Percentiles rank a stretch among this genome's conserved stretches.
Evolutionary conservation across 2,329 filamentous ascomycete species (phyloP).

Genomic region (Neofusicoccum cordaticola): DNA sequence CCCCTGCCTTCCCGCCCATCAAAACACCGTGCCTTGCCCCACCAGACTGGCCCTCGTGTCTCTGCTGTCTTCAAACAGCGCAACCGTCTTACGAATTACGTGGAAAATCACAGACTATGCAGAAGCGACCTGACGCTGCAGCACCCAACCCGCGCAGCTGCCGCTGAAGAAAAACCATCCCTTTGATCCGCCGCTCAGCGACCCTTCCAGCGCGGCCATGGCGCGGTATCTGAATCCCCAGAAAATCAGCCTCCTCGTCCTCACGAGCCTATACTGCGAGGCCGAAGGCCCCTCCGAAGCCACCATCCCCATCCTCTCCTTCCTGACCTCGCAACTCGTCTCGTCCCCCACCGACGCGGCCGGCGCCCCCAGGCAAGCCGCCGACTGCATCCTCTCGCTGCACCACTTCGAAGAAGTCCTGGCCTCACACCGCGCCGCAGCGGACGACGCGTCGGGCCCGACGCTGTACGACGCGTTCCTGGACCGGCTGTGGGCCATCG

Average conservation of each 20-base stretch:
- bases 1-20: not conserved
- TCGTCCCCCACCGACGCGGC: conserved; percentile 15
- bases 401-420: conserved; percentile 49
- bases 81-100: not conserved
- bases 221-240: conserved; percentile 83
- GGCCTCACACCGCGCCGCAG: conserved; percentile 59
- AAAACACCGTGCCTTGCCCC: conserved; percentile 10
- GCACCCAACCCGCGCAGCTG: not conserved
- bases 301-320: conserved; percentile 74
- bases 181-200: too few relatives aligned
- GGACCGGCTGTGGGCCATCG: conserved; percentile 75
- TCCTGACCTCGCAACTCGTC: conserved; percentile 70
- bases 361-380: conserved; percentile 17
- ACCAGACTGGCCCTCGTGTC: not conserved
- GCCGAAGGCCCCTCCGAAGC: conserved; percentile 65
- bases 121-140: not conserved
- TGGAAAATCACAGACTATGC: not conserved
- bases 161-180: not conserved
- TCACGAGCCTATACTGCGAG: conserved; percentile 79
- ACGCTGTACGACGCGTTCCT: conserved; percentile 88
- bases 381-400: conserved; percentile 34
- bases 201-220: conserved; percentile 49
- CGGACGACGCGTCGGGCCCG: not conserved
- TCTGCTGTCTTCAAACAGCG: not conserved
- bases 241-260: conserved; percentile 76